Evolutionary conservation across 164 flowering plant genomes (phyloP).

Genomic region (Litsea cubeba): DNA sequence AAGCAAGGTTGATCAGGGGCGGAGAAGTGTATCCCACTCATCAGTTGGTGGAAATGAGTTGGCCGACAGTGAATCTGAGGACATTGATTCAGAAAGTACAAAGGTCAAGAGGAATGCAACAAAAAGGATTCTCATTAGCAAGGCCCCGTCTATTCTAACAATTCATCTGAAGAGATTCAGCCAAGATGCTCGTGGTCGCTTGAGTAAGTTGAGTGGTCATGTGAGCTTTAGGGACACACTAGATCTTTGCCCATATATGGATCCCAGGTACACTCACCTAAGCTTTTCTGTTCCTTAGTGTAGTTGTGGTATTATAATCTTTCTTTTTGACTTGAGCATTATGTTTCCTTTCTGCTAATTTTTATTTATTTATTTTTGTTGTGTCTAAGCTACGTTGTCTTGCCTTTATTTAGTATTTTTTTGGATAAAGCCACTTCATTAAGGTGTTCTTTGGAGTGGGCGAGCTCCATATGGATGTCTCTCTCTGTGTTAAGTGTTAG

Average conservation of each 20-base stretch:
- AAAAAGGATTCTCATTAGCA: constrained; percentile 67
- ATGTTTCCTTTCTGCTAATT: not conserved
- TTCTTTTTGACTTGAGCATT: not conserved
- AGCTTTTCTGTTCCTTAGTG: constrained; percentile 8
- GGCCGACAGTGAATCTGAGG: constrained; percentile 35
- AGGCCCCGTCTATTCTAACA: constrained; percentile 74
- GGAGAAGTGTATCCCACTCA: constrained; percentile 7
- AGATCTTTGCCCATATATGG: constrained; percentile 75
- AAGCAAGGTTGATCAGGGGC: constrained; percentile 14
- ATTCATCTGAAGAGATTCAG: constrained; percentile 91
- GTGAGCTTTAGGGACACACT: constrained; percentile 58
- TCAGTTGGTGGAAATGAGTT: constrained; percentile 22
- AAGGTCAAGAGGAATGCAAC: constrained; percentile 84
- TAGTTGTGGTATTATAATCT: not conserved
- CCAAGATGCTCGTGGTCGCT: constrained; percentile 93
- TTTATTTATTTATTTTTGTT: not conserved
- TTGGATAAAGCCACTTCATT: too few relatives aligned
- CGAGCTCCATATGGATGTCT: too few relatives aligned
- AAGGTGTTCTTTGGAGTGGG: too few relatives aligned
- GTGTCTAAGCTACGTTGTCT: not conserved
- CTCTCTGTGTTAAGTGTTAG: too few relatives aligned
- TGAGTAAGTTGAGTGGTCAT: constrained; percentile 86
- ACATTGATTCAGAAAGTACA: constrained; percentile 29
- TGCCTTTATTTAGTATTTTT: too few relatives aligned
- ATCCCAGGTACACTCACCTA: constrained; percentile 54